Evolutionary conservation across 768 basidiomycete species (phyloP).

Genomic region (Auricularia auricula-judae): DNA sequence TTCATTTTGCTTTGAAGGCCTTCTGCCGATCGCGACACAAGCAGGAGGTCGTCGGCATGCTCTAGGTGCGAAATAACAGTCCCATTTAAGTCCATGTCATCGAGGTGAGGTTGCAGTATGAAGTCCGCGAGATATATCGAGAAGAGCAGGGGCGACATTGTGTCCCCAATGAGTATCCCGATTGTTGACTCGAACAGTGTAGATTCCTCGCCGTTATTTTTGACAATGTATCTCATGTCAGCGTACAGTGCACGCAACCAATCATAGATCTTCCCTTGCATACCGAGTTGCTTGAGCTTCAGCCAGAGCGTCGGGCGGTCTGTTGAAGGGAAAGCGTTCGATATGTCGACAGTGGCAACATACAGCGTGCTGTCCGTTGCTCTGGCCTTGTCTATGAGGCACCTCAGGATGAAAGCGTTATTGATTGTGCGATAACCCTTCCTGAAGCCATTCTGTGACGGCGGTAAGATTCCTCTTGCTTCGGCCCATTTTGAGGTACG

Average conservation of each 20-base stretch:
- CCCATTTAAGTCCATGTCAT: slow-evolving; percentile 1
- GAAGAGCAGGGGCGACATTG: neutral
- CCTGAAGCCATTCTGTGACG: slow-evolving; percentile 23
- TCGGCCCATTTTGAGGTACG: neutral
- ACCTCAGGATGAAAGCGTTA: slow-evolving; percentile 15
- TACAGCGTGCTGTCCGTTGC: slow-evolving; percentile 8
- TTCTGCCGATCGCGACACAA: slow-evolving; percentile 11
- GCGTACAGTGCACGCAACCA: slow-evolving; percentile 7
- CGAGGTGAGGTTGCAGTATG: neutral
- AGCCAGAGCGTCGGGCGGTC: slow-evolving; percentile 23
- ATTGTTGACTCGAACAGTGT: neutral
- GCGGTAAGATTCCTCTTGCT: slow-evolving; percentile 12
- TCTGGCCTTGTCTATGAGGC: slow-evolving; percentile 12
- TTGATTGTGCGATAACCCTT: slow-evolving; percentile 17
- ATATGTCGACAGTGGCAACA: slow-evolving; percentile 16
- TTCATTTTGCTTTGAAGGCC: slow-evolving; percentile 14
- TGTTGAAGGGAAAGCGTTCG: slow-evolving; percentile 26
- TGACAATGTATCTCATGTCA: slow-evolving; percentile 3
- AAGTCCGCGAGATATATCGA: neutral
- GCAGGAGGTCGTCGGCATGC: slow-evolving; percentile 18
- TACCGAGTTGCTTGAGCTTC: slow-evolving; percentile 15
- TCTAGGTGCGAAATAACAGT: slow-evolving; percentile 14
- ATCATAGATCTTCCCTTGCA: slow-evolving; percentile 8
- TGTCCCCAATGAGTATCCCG: neutral
- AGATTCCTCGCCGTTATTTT: neutral